Conservation (phyloP, 2,329 filamentous ascomycete species). For the Trichoderma sp. region DNA sequence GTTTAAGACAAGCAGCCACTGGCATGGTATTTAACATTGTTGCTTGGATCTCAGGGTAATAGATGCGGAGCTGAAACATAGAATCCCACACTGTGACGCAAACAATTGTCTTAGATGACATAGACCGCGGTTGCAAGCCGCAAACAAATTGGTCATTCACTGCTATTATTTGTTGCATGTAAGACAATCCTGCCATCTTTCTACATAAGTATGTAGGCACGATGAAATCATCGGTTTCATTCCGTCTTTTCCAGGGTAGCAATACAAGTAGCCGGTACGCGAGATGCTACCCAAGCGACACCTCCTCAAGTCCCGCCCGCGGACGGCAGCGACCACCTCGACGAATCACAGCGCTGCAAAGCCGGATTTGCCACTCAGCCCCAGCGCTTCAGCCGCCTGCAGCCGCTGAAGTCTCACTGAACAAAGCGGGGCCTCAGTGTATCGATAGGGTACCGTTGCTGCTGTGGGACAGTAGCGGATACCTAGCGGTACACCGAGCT, state of each 20-base stretch:
- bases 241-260: neutral
- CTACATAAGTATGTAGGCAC: neutral
- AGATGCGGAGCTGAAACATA: neutral
- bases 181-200: neutral
- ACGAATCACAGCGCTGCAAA: neutral
- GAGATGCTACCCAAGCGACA: neutral
- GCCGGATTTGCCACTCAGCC: neutral
- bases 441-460: neutral
- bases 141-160: neutral
- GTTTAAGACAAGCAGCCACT: neutral
- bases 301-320: neutral
- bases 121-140: neutral
- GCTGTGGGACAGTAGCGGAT: neutral
- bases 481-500: conserved; percentile 1
- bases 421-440: neutral
- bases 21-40: neutral
- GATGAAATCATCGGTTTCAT: neutral
- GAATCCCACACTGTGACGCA: neutral
- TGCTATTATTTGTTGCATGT: neutral
- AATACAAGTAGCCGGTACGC: neutral
- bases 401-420: neutral
- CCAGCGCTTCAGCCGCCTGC: conserved; percentile 4
- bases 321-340: neutral
- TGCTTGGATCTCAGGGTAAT: neutral
- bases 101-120: neutral